Evolutionary conservation across 164 flowering plant genomes (phyloP).

Genomic region (Umbellularia californica): DNA sequence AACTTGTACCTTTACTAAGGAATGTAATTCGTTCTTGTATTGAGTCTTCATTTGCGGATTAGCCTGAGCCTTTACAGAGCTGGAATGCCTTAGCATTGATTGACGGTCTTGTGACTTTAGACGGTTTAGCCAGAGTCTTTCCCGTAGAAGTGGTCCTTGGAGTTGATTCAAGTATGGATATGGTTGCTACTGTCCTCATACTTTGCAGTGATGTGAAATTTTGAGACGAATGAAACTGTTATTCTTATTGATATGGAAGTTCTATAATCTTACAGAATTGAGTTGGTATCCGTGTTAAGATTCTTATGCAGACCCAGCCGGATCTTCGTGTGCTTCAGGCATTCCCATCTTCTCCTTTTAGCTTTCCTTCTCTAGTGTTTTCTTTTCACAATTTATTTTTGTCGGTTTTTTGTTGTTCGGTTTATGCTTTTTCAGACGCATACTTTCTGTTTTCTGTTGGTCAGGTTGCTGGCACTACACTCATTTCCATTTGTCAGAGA

Average conservation of each 20-base stretch:
- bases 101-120: slow-evolving; percentile 59
- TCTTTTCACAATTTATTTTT: neutral
- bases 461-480: slow-evolving; percentile 83
- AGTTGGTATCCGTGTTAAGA: slow-evolving; percentile 50
- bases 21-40: slow-evolving; percentile 56
- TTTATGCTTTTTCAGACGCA: neutral
- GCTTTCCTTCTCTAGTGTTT: neutral
- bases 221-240: neutral
- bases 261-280: slow-evolving; percentile 45
- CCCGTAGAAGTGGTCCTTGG: slow-evolving; percentile 57
- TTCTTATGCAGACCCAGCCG: slow-evolving; percentile 57
- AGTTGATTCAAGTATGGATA: slow-evolving; percentile 68
- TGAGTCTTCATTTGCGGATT: slow-evolving; percentile 43
- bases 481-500: slow-evolving; percentile 66
- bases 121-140: slow-evolving; percentile 61
- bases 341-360: neutral
- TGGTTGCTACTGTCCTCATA: neutral
- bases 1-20: slow-evolving; percentile 71
- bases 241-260: slow-evolving; percentile 8
- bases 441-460: slow-evolving; percentile 8
- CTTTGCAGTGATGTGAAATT: neutral
- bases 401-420: neutral
- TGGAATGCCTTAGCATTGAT: slow-evolving; percentile 72
- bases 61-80: slow-evolving; percentile 82
- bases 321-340: slow-evolving; percentile 81